A percentile compares a stretch with the other conserved stretches of the same genome.
phyloP scores from a whole-genome alignment of 2,329 filamentous ascomycete species.

The Penicillium sp. region DNA sequence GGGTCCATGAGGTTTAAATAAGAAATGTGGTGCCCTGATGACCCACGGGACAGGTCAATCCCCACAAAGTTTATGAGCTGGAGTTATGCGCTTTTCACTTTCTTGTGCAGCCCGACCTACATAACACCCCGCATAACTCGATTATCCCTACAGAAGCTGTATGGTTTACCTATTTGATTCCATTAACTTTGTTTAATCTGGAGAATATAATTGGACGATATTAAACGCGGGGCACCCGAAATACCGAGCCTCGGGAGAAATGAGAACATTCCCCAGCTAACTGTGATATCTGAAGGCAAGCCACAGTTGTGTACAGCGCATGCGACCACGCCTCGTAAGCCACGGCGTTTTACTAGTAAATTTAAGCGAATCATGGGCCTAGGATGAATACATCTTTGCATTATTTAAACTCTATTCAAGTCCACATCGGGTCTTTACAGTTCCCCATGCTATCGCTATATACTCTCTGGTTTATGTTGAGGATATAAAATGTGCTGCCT shows the following conservation, averaged over 20 bases:
- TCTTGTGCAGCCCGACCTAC: background rate
- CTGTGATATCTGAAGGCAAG: background rate
- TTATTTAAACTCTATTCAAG: background rate
- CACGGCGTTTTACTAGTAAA: background rate
- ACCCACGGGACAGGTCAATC: background rate
- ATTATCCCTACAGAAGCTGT: background rate
- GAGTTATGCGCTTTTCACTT: background rate
- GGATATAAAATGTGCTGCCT: background rate
- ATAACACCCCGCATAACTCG: background rate
- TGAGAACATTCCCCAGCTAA: background rate
- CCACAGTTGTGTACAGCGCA: background rate
- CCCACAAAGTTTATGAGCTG: background rate
- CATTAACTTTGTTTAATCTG: background rate
- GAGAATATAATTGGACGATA: background rate
- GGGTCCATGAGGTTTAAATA: background rate
- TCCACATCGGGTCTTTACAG: background rate
- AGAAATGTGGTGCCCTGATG: background rate
- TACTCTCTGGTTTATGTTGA: background rate
- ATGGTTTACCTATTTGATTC: too few relatives aligned
- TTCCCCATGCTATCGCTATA: background rate
- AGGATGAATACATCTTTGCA: background rate
- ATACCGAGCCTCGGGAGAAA: background rate
- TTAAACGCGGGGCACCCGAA: background rate
- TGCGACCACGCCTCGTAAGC: background rate
- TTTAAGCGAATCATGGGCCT: background rate